Percentiles rank a stretch among this genome's conserved stretches.
Evolutionary conservation across 139 green algal genomes (phyloP).

Genomic region (Nannochloris sp.): DNA sequence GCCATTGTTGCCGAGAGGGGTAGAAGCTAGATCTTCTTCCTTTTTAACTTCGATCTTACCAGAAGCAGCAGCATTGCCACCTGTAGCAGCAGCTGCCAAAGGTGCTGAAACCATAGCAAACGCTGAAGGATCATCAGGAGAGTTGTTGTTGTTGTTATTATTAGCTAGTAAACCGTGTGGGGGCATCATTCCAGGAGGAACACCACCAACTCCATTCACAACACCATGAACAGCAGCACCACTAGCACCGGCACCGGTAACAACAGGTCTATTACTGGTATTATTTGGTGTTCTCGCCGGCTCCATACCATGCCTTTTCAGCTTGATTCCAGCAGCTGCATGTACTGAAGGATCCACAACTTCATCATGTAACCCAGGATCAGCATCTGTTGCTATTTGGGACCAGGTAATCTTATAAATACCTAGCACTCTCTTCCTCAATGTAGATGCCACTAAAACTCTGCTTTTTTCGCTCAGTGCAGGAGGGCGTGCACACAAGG

Average conservation of each 20-base stretch:
- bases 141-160: too few species aligned
- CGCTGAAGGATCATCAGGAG: too few species aligned
- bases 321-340: background rate
- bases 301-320: background rate
- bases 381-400: background rate
- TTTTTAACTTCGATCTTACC: too few species aligned
- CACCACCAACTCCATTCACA: background rate
- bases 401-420: background rate
- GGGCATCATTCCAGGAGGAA: too few species aligned
- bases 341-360: background rate
- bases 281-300: background rate
- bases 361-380: background rate
- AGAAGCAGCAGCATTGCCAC: background rate
- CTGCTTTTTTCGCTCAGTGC: background rate
- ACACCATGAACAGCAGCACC: background rate
- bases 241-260: background rate
- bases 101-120: too few species aligned
- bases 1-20: background rate
- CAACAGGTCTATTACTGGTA: background rate
- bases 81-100: background rate
- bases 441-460: background rate
- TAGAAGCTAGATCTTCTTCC: too few species aligned
- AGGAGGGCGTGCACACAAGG: background rate
- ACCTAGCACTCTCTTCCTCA: background rate
- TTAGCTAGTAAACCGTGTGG: too few species aligned